Conservation (phyloP, 2,329 filamentous ascomycete genomes). For the Ampelomyces quisqualis region DNA sequence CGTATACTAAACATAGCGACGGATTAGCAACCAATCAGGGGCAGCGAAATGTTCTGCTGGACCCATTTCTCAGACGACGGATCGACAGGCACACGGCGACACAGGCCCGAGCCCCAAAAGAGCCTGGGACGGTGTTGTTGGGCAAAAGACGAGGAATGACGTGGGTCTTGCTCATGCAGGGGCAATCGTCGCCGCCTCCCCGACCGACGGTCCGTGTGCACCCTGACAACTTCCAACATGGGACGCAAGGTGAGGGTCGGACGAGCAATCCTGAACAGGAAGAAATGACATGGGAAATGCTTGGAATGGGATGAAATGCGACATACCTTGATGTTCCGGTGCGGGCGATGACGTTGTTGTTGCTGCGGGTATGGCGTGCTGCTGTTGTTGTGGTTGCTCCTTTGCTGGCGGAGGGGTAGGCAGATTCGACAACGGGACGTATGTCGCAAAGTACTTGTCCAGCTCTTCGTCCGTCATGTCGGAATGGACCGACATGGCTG, state of each 20-base stretch:
- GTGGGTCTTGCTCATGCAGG: constrained; percentile 19
- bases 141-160: constrained; percentile 14
- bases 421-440: constrained; percentile 43
- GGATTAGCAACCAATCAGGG: background rate
- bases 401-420: constrained; percentile 45
- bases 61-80: too few relatives aligned
- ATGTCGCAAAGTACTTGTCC: constrained; percentile 44
- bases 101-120: background rate
- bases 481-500: constrained; percentile 28
- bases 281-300: constrained; percentile 15
- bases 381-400: constrained; percentile 18
- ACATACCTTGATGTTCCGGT: constrained; percentile 37
- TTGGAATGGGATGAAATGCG: constrained; percentile 7
- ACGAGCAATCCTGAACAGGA: constrained; percentile 4
- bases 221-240: constrained; percentile 15
- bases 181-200: constrained; percentile 8
- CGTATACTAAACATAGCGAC: constrained; percentile 34
- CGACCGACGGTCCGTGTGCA: constrained; percentile 12
- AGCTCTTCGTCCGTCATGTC: constrained; percentile 44
- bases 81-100: constrained; percentile 25
- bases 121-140: constrained; percentile 2
- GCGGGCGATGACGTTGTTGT: constrained; percentile 8
- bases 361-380: constrained; percentile 2
- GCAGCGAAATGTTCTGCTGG: background rate
- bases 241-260: background rate